Conservation (phyloP, 768 basidiomycete genomes). For the Tubosaeta sp. region DNA sequence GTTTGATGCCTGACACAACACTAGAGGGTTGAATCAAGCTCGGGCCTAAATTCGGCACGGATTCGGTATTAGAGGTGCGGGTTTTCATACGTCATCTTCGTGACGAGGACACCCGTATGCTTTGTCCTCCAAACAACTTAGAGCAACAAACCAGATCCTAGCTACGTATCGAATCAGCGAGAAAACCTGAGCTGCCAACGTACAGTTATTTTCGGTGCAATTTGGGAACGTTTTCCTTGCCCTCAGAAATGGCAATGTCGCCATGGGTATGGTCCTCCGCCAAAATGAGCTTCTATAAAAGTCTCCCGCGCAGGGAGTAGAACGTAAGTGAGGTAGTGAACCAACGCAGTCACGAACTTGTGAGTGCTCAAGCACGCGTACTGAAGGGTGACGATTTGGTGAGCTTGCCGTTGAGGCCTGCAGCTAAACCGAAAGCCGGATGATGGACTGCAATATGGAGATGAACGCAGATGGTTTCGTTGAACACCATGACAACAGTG, state of each 20-base stretch:
- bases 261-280: conserved; percentile 10
- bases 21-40: conserved; percentile 7
- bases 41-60: conserved; percentile 4
- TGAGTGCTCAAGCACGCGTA: neutral
- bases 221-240: conserved; percentile 1
- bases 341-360: conserved; percentile 24
- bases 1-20: neutral
- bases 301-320: conserved; percentile 25
- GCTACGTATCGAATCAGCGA: conserved; percentile 6
- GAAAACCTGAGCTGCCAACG: conserved; percentile 1
- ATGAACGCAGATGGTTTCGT: conserved; percentile 77
- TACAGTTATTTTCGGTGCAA: conserved; percentile 2
- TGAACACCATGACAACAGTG: conserved; percentile 57
- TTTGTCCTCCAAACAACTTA: neutral
- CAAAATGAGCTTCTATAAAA: conserved; percentile 23
- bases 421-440: conserved; percentile 91
- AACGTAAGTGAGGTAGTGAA: conserved; percentile 26
- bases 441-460: conserved; percentile 74
- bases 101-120: conserved; percentile 6
- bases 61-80: neutral
- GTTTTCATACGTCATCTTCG: conserved; percentile 8
- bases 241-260: neutral
- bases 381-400: no score
- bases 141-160: neutral
- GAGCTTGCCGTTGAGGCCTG: no score